phyloP scores from a whole-genome alignment of 2,329 filamentous ascomycete species.

The Canariomyces notabilis region DNA sequence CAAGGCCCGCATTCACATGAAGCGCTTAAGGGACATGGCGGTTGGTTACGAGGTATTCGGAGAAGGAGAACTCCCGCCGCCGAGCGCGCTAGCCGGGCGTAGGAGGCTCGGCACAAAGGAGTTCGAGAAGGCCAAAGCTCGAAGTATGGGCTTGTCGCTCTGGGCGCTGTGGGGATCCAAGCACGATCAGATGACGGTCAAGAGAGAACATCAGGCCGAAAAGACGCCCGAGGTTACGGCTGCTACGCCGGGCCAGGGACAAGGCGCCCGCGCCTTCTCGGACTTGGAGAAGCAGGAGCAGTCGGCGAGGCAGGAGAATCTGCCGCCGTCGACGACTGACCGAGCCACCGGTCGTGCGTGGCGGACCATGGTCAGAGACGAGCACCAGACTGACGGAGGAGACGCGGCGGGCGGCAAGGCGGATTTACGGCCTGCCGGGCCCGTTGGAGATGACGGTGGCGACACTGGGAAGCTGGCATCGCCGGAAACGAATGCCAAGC shows the following conservation, averaged over 20 bases:
- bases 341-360: neutral
- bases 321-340: slow-evolving; percentile 30
- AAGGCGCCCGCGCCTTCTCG: slow-evolving; percentile 38
- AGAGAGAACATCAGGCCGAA: slow-evolving; percentile 50
- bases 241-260: slow-evolving; percentile 33
- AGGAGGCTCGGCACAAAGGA: slow-evolving; percentile 45
- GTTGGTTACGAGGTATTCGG: slow-evolving; percentile 67
- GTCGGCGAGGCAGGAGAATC: slow-evolving; percentile 48
- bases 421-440: slow-evolving; percentile 8
- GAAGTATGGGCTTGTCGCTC: slow-evolving; percentile 68
- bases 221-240: slow-evolving; percentile 33
- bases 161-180: slow-evolving; percentile 88
- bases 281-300: slow-evolving; percentile 40
- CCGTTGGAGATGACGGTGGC: slow-evolving; percentile 3
- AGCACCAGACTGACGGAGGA: slow-evolving; percentile 24
- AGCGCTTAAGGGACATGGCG: slow-evolving; percentile 66
- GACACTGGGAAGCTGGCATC: neutral
- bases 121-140: slow-evolving; percentile 37
- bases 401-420: slow-evolving; percentile 23
- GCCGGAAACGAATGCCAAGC: slow-evolving; percentile 28
- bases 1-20: slow-evolving; percentile 67
- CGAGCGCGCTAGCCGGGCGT: slow-evolving; percentile 74
- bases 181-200: slow-evolving; percentile 73
- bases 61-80: slow-evolving; percentile 71
- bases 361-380: neutral